Evolutionary conservation across 345 rosid genomes (phyloP).

Genomic region (Sisymbrium altissimum): DNA sequence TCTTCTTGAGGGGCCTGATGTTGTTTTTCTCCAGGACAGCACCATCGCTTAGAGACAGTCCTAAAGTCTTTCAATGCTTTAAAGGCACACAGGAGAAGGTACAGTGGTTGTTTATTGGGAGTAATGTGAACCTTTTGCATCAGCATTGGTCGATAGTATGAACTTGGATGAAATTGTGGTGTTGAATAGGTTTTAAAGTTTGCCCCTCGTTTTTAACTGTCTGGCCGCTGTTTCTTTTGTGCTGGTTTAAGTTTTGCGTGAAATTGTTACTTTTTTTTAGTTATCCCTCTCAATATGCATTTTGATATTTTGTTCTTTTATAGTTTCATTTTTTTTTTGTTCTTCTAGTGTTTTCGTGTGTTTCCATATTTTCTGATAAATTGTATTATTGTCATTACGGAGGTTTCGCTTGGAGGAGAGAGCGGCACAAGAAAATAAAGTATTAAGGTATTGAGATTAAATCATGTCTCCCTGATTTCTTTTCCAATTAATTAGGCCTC

Average conservation of each 20-base stretch:
- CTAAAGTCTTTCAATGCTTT: slow-evolving; percentile 76
- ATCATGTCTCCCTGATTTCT: neutral
- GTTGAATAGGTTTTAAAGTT: neutral
- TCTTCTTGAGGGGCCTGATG: slow-evolving; percentile 63
- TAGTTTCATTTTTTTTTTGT: neutral
- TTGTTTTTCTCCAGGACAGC: slow-evolving; percentile 84
- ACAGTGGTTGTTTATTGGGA: slow-evolving; percentile 84
- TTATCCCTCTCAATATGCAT: neutral
- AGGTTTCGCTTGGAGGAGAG: slow-evolving; percentile 37
- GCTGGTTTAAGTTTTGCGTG: slow-evolving; percentile 14
- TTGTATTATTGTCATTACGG: slow-evolving; percentile 26
- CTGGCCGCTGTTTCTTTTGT: slow-evolving; percentile 30
- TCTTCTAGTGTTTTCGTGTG: neutral
- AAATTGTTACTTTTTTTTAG: neutral
- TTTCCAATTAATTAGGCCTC: neutral
- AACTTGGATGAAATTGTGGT: neutral
- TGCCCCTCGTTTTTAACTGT: neutral
- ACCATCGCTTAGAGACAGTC: slow-evolving; percentile 75
- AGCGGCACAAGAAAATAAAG: neutral
- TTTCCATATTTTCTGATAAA: slow-evolving; percentile 12
- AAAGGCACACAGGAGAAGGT: slow-evolving; percentile 98
- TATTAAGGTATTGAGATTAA: slow-evolving; percentile 19
- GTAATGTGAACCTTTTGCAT: slow-evolving; percentile 23
- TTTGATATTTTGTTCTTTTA: neutral
- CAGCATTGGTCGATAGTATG: neutral